Evolutionary conservation across 805 yeast genomes (phyloP), one percentile per base, ranked within the genome.

Genomic region (Saturnispora sanitii): DNA sequence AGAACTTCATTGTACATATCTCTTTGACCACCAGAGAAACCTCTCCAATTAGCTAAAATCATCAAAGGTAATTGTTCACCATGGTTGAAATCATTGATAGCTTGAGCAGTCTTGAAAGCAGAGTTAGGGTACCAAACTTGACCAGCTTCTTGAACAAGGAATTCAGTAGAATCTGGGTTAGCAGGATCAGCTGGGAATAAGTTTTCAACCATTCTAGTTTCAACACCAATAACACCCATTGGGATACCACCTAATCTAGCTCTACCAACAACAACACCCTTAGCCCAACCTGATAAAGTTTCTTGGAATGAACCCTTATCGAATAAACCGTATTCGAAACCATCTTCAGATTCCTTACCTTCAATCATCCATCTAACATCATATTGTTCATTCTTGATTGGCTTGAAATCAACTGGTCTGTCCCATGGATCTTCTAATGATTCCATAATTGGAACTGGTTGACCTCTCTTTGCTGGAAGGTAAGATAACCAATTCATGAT

Each of bases 121-220:
- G 95, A 83, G 70, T 92, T 92, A 54, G 99, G 99, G 70, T 88
- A 85, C 99, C 99, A 92, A 51, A 92, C 99, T 70, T 88, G 96
- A 59, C 98, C 99, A 48, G 99, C 96, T 65, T 92, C 98, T 63
- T 83, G 94, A 45, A 85, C 66, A 57, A 82, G 63, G 52, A 75
- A 67, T 65, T 92, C 98, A 33, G 92, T 85, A 15, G 97, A 88
- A 42, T 77, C 87, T 39, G 95, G 94, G 66, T 92, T 92, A 27
- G 99, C 99, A 31, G 99, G 98, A 60, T 92, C 99, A 33, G 99
- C 99, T 37, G 98, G 98, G 47, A 75, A 62, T 53, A 86, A 66
- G 68, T 90, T 92, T 54, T 94, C 97, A 45, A 94, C 79, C 40
- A 79, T 71, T 57, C 92, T 76, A 18, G 94, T 82, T 65, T 92